These are phyloP conservation scores for Albatrellus ellisii DNA, from an alignment of 768 basidiomycete species.

Conservation along the genomic window DNA sequence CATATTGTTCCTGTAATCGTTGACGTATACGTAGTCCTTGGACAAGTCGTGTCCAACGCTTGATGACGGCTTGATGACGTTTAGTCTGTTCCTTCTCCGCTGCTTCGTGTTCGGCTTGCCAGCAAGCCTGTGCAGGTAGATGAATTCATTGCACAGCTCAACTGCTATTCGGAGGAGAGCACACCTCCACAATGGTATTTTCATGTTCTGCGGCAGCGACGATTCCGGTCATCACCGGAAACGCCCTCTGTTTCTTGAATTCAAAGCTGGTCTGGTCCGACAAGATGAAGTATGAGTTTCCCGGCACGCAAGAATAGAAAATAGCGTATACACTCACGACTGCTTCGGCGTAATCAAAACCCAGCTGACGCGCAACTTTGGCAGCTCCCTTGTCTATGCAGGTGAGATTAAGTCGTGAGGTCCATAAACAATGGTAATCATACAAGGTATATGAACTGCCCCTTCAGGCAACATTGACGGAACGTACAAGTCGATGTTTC, in stretches of 20 bases:
- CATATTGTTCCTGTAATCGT: conserved; percentile 73
- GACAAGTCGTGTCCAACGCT: conserved; percentile 80
- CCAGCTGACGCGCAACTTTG: conserved; percentile 80
- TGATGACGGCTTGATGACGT: conserved; percentile 66
- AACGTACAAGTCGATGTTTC: conserved; percentile 93
- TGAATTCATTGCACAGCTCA: neutral
- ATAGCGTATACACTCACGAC: conserved; percentile 49
- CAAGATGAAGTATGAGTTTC: too few relatives aligned
- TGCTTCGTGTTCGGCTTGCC: conserved; percentile 66
- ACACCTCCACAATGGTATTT: conserved; percentile 57
- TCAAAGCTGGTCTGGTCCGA: conserved; percentile 94
- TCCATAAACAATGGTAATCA: conserved; percentile 18
- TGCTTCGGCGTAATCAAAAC: conserved; percentile 87
- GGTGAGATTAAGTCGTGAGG: neutral
- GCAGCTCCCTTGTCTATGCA: conserved; percentile 52
- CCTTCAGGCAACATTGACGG: conserved; percentile 90
- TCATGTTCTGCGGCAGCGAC: conserved; percentile 81
- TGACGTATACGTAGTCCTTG: conserved; percentile 81
- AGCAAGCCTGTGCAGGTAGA: conserved; percentile 53
- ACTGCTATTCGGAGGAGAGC: neutral
- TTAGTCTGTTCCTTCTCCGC: conserved; percentile 67
- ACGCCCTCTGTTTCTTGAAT: conserved; percentile 85
- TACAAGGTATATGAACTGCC: conserved; percentile 83
- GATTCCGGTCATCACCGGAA: conserved; percentile 74
- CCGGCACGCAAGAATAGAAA: too few relatives aligned